Conservation (phyloP, 2,329 filamentous ascomycete species). For the Lecanicillium sp. region DNA sequence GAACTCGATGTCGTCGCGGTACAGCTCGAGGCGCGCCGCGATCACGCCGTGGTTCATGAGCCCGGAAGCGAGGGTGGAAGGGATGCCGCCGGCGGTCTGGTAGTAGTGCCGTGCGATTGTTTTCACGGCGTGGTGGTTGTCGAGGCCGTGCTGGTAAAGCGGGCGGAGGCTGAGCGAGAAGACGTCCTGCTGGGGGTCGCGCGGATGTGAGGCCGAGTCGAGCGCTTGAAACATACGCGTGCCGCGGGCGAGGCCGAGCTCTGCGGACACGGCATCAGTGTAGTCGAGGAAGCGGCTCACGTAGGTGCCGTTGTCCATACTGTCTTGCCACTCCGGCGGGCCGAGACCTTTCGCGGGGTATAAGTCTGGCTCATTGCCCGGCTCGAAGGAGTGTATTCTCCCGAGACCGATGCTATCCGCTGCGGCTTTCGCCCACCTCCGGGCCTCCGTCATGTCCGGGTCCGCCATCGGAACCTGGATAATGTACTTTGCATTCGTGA, state of each 20-base stretch:
- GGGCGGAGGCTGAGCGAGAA: conserved; percentile 7
- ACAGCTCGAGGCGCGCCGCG: conserved; percentile 26
- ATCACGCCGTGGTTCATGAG: conserved; percentile 30
- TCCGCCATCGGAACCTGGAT: conserved; percentile 31
- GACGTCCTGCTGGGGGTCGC: conserved; percentile 3
- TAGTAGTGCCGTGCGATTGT: conserved; percentile 34
- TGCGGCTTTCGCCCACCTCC: conserved; percentile 28
- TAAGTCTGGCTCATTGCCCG: conserved; percentile 30
- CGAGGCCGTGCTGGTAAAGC: conserved; percentile 23
- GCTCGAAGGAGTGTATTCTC: conserved; percentile 30
- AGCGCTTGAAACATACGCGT: conserved; percentile 30
- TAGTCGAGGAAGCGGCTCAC: conserved; percentile 31
- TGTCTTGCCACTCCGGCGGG: conserved; percentile 30
- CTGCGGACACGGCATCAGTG: conserved; percentile 24
- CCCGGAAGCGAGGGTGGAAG: conserved; percentile 22
- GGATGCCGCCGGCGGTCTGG: conserved; percentile 26
- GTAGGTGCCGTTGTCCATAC: conserved; percentile 27
- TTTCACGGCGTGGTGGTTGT: conserved; percentile 26
- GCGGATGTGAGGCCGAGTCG: conserved; percentile 24
- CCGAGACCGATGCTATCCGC: conserved; percentile 24
- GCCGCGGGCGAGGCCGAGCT: conserved; percentile 21
- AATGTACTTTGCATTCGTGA: conserved; percentile 28
- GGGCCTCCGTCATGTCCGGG: conserved; percentile 28
- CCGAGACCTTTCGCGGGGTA: conserved; percentile 26
- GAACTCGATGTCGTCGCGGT: conserved; percentile 21